Evolutionary conservation across 1,284 basidiomycete species (phyloP), one percentile per base, ranked within the genome.

Genomic region (Pisolithus thermaeus): DNA sequence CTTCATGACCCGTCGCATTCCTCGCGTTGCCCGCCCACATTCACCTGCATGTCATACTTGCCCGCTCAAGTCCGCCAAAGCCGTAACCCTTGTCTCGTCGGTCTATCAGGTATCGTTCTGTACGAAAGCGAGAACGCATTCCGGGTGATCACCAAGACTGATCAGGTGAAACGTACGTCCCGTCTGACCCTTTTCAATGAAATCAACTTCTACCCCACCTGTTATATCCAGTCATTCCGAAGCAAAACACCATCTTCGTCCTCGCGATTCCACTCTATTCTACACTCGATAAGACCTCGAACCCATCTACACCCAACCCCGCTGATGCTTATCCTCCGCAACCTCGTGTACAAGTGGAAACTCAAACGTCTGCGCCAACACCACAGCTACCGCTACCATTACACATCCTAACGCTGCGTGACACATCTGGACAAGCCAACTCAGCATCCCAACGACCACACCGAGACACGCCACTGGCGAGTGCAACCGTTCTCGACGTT

Each of bases 101-200:
- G 85, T 1, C 63, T 86, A 8, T 78, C 79, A 3, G 91, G 91
- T 1, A 90, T 93, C 54, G 81, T 93, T 23, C 75, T 92, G 2
- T 85, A 89, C 62, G 92, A 94, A 66, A 90, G 89, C 1, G 88
- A 90, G 61, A 88, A 91, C 52, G 82, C 84, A 0, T 90, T 93
- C 73, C 87, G 84, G 61, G 70, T 93, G 44, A 77, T 93, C 44
- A 91, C 88, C 2, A 70, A 66, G 46, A 73, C 78, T 42, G 74
- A 91, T 61, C 72, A 78, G 55, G 65, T 89, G 42, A 92, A 92
- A 72, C 68, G 91, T 90, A 58, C 23, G 78, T 41, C 32, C 5
- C 2, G 4, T 18, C 1, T 14, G 32, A 14, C 32, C 14, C 12
- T 25, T 20, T 5, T 51, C 25, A 12, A 18, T 41, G 38, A 36